These are phyloP conservation scores for Cladobotryum protrusum DNA, from an alignment of 2,329 filamentous ascomycete genomes.

Conservation along the genomic window DNA sequence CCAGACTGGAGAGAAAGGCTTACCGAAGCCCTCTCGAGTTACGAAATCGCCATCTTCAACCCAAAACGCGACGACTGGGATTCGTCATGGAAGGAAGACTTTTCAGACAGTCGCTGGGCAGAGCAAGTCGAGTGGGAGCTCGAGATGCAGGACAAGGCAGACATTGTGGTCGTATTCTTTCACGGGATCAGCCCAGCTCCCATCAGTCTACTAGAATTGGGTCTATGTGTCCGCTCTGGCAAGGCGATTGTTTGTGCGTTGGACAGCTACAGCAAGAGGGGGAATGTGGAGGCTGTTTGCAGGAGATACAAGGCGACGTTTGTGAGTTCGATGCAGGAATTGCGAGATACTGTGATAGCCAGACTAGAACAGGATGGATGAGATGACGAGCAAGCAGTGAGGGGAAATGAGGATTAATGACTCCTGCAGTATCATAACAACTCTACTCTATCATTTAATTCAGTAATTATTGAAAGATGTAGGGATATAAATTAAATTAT, in stretches of 20 bases:
- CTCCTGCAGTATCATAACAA: not conserved
- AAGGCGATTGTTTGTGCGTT: slow-evolving; percentile 50
- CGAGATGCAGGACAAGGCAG: slow-evolving; percentile 44
- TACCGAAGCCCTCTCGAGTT: slow-evolving; percentile 31
- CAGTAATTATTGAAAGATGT: too few relatives aligned
- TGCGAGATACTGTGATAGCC: slow-evolving; percentile 31
- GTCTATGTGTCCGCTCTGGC: slow-evolving; percentile 39
- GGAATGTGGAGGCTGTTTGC: slow-evolving; percentile 56
- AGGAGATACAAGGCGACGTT: slow-evolving; percentile 39
- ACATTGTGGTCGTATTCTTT: slow-evolving; percentile 53
- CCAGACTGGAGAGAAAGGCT: slow-evolving; percentile 48
- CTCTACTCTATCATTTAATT: too few relatives aligned
- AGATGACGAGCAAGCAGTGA: not conserved
- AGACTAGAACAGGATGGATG: slow-evolving; percentile 13
- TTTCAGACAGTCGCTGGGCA: slow-evolving; percentile 38
- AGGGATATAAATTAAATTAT: too few relatives aligned
- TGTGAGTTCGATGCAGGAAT: slow-evolving; percentile 34
- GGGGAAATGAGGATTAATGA: not conserved
- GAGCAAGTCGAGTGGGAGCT: slow-evolving; percentile 59
- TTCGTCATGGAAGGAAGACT: slow-evolving; percentile 43
- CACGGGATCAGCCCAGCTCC: slow-evolving; percentile 46
- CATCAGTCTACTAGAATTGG: slow-evolving; percentile 55
- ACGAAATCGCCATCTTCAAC: slow-evolving; percentile 50
- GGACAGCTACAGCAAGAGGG: slow-evolving; percentile 48
- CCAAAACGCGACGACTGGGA: slow-evolving; percentile 54